Percentiles rank a stretch among this genome's conserved stretches.
Conservation (phyloP, 2,329 filamentous ascomycete genomes). For the Fusarium chlamydosporum region DNA sequence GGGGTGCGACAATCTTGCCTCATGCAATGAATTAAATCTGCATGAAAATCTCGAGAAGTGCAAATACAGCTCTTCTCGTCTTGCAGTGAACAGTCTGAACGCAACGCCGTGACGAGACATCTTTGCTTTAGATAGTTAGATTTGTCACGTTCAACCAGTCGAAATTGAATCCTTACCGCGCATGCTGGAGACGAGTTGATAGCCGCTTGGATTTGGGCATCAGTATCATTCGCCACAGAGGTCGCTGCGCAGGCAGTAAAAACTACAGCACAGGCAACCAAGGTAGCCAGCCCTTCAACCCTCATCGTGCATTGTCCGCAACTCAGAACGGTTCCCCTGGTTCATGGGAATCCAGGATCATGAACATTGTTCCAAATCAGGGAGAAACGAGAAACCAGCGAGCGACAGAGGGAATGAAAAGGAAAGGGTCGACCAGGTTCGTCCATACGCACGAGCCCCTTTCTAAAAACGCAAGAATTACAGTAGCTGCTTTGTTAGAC, state of each 20-base stretch:
- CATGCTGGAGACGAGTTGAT: background rate
- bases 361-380: background rate
- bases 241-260: background rate
- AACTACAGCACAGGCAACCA: background rate
- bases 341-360: background rate
- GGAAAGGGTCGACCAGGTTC: background rate
- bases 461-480: background rate
- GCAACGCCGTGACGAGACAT: background rate
- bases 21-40: background rate
- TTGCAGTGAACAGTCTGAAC: background rate
- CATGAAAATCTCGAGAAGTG: background rate
- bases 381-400: background rate
- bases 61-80: constrained; percentile 10
- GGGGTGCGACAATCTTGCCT: constrained; percentile 1
- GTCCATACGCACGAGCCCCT: constrained; percentile 6
- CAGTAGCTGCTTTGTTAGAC: background rate
- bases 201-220: background rate
- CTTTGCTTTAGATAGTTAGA: background rate
- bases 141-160: background rate
- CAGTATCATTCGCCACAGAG: background rate
- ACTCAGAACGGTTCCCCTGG: background rate
- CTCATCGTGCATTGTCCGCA: constrained; percentile 2
- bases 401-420: background rate
- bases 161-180: background rate
- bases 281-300: background rate